phyloP scores from a whole-genome alignment of 305 asterid species.

The Solanum hybrid region DNA sequence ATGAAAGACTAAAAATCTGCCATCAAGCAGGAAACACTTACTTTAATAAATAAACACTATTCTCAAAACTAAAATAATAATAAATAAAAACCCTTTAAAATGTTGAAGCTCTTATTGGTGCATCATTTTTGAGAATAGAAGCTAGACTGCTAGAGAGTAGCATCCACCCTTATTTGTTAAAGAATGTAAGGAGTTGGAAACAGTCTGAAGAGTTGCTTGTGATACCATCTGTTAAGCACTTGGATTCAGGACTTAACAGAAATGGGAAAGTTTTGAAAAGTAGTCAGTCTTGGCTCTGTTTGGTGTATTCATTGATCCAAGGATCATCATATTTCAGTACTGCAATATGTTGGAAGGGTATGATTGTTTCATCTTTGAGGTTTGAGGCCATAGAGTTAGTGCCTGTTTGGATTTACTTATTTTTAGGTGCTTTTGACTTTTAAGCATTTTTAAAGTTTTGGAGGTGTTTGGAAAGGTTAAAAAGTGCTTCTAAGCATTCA shows the following conservation, averaged over 20 bases:
- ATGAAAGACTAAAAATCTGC: neutral
- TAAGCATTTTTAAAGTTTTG: neutral
- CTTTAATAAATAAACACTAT: neutral
- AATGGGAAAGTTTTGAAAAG: neutral
- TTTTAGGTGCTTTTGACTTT: neutral
- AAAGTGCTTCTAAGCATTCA: neutral
- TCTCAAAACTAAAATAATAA: neutral
- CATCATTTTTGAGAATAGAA: neutral
- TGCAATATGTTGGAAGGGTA: neutral
- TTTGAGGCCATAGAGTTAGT: neutral
- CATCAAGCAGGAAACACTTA: neutral
- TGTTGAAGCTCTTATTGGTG: neutral
- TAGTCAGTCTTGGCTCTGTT: neutral
- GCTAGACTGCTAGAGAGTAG: neutral
- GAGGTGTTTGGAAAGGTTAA: neutral
- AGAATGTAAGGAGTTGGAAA: neutral
- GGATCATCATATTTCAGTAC: constrained; percentile 1
- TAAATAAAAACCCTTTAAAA: neutral
- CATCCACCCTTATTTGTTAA: neutral
- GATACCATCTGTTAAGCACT: neutral
- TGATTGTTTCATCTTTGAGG: neutral
- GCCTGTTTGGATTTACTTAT: neutral
- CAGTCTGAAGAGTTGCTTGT: neutral
- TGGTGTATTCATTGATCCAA: neutral
- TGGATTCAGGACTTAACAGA: neutral